A percentile compares a stretch with the other conserved stretches of the same genome.
Evolutionary conservation across 2,329 filamentous ascomycete species (phyloP).

Genomic region (Botrytis deweyae): DNA sequence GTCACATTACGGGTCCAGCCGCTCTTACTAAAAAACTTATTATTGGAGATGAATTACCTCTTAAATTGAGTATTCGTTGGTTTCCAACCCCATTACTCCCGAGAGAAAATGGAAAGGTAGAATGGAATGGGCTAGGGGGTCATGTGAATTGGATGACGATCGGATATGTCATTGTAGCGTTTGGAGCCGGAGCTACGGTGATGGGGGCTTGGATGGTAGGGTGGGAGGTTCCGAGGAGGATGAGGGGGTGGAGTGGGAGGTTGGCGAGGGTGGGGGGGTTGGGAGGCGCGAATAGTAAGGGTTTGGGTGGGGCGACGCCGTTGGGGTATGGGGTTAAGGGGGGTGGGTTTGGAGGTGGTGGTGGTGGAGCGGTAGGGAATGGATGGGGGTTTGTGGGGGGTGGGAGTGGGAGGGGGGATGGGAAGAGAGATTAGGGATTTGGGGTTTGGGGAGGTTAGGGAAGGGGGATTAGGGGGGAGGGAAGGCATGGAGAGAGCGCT

Average conservation of each 20-base stretch:
- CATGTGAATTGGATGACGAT: constrained; percentile 59
- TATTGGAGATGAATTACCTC: constrained; percentile 80
- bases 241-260: constrained; percentile 29
- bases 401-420: neutral
- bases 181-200: constrained; percentile 54
- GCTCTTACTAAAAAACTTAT: constrained; percentile 63
- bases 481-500: too few species aligned
- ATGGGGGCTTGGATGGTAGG: constrained; percentile 61
- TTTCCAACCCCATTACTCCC: constrained; percentile 74
- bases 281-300: constrained; percentile 27
- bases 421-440: constrained; percentile 23
- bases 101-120: constrained; percentile 61
- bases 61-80: constrained; percentile 83
- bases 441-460: too few species aligned
- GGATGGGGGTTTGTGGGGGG: constrained; percentile 26
- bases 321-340: constrained; percentile 31
- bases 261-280: constrained; percentile 34
- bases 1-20: constrained; percentile 50
- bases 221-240: constrained; percentile 52
- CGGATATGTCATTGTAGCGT: constrained; percentile 61
- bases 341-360: constrained; percentile 17
- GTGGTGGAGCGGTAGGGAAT: constrained; percentile 29
- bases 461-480: too few species aligned
- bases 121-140: constrained; percentile 64
- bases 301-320: constrained; percentile 34